These are phyloP conservation scores for Chaetomium olivaceum DNA, from an alignment of 2,329 filamentous ascomycete genomes.

Conservation along the genomic window DNA sequence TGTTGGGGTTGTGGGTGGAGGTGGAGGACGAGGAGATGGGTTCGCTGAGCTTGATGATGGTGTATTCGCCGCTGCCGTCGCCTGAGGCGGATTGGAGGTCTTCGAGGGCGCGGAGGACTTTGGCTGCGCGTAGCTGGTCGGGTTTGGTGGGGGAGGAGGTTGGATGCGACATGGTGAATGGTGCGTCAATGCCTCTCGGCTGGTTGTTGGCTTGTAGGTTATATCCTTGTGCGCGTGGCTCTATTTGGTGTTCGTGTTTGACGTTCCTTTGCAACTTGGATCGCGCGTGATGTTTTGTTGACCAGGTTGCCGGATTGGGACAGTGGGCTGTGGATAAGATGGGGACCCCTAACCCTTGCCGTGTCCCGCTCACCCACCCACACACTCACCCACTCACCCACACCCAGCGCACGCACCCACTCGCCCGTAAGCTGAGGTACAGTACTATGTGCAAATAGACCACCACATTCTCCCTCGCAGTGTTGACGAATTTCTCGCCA, in stretches of 20 bases:
- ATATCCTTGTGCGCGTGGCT: not conserved
- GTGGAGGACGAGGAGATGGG: constrained; percentile 60
- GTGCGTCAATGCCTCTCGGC: not conserved
- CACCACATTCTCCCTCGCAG: too few species aligned
- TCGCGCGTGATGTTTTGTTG: constrained; percentile 21
- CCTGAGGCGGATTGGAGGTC: constrained; percentile 48
- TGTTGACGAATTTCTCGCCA: too few species aligned
- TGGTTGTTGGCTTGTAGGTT: not conserved
- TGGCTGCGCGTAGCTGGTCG: constrained; percentile 33
- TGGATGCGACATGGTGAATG: constrained; percentile 19
- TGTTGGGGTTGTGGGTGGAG: constrained; percentile 41
- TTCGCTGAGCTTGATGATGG: constrained; percentile 75
- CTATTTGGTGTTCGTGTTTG: not conserved
- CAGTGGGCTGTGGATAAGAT: not conserved
- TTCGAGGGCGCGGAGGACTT: constrained; percentile 51
- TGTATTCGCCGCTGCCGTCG: constrained; percentile 62
- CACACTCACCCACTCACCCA: too few species aligned
- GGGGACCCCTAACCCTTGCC: constrained; percentile 7
- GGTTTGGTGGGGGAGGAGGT: constrained; percentile 19
- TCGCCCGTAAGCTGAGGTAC: too few species aligned
- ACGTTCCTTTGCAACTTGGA: not conserved
- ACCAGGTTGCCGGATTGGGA: constrained; percentile 17
- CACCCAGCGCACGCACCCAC: too few species aligned
- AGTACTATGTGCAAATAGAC: too few species aligned
- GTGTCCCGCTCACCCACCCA: not conserved